Percentiles rank a stretch among this genome's conserved stretches.
These are phyloP conservation scores for Phlebiopsis gigantea DNA, from an alignment of 768 basidiomycete genomes.

Conservation along the genomic window DNA sequence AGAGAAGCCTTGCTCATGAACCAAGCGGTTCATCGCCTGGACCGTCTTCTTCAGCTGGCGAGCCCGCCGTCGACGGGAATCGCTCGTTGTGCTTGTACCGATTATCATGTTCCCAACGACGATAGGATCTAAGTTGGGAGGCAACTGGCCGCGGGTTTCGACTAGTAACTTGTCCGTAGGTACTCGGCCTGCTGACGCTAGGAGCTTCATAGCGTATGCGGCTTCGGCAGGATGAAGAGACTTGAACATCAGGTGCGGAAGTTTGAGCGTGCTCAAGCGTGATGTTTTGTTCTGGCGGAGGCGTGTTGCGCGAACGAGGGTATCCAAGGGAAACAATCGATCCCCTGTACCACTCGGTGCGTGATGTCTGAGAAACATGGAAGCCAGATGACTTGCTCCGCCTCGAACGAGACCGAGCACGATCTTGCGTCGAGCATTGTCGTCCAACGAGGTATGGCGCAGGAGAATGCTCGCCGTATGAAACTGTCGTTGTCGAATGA, in stretches of 20 bases:
- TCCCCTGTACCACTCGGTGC: background rate
- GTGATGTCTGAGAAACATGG: background rate
- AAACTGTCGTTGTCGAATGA: conserved; percentile 2
- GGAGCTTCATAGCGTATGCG: background rate
- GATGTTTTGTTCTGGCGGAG: background rate
- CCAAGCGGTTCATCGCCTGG: conserved; percentile 37
- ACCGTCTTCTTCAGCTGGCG: conserved; percentile 40
- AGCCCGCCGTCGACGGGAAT: conserved; percentile 25
- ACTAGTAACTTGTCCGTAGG: background rate
- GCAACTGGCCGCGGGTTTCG: background rate
- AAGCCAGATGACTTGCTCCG: background rate
- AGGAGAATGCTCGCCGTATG: background rate
- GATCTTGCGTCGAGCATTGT: background rate
- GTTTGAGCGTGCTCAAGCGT: background rate
- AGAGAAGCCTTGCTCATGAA: conserved; percentile 40
- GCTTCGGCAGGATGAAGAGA: background rate
- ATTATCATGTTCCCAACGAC: conserved; percentile 54
- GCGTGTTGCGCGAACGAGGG: background rate
- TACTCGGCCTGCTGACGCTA: background rate
- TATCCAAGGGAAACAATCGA: background rate
- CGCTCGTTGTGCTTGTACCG: conserved; percentile 30
- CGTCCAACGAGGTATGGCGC: background rate
- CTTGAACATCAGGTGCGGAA: background rate
- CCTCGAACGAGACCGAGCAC: background rate
- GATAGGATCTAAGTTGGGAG: conserved; percentile 24